Percentiles rank a stretch among this genome's conserved stretches.
phyloP scores from a whole-genome alignment of 169 alveolate genomes.

The Theileria parva region DNA sequence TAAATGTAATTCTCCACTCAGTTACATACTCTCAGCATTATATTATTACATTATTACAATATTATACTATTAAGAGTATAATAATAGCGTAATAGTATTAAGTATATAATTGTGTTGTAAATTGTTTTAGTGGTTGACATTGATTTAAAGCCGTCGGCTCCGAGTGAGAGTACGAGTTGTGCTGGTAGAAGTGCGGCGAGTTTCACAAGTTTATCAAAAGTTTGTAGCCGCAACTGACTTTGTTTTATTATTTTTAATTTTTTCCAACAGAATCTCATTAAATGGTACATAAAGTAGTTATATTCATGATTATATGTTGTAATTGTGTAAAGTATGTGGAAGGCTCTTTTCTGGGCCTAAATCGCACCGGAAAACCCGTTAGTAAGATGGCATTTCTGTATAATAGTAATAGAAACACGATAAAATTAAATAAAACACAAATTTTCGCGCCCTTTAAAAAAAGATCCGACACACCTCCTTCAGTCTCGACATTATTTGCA shows the following conservation, averaged over 20 bases:
- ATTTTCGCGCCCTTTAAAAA: neutral
- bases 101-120: neutral
- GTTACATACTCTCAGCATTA: neutral
- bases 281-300: neutral
- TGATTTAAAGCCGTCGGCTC: slow-evolving; percentile 53
- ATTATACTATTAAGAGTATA: too few species aligned
- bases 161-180: slow-evolving; percentile 15
- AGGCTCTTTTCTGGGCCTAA: neutral
- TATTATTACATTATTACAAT: too few species aligned
- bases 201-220: slow-evolving; percentile 8
- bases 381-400: neutral
- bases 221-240: neutral
- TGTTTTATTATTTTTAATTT: neutral
- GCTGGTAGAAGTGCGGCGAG: slow-evolving; percentile 17
- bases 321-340: neutral
- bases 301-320: neutral
- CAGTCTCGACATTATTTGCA: neutral
- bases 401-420: neutral
- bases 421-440: neutral
- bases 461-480: neutral
- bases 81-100: neutral
- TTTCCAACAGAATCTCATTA: neutral
- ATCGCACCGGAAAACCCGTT: neutral
- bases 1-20: slow-evolving; percentile 39
- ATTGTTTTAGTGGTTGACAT: slow-evolving; percentile 54